Percentiles rank a stretch among this genome's conserved stretches.
These are phyloP conservation scores for Dysphania ambrosioides DNA, from an alignment of 148 eudicot genomes.

Conservation along the genomic window DNA sequence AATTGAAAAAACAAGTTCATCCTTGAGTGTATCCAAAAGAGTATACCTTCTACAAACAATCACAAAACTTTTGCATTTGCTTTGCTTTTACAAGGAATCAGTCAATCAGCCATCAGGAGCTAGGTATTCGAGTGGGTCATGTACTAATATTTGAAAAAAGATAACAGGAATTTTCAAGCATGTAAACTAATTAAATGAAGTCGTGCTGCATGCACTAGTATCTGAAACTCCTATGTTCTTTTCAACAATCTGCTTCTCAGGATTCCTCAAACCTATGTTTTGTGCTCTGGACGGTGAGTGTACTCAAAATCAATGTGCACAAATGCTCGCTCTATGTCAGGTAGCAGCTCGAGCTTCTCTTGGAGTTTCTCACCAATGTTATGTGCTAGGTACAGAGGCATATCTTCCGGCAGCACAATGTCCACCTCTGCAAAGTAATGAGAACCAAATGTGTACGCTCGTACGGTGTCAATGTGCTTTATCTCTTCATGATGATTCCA, in stretches of 20 bases:
- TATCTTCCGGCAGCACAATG: slow-evolving; percentile 61
- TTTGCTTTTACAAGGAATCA: not conserved
- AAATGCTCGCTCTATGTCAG: slow-evolving; percentile 74
- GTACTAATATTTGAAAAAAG: not conserved
- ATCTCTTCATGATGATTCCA: slow-evolving; percentile 76
- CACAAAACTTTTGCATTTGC: too few relatives aligned
- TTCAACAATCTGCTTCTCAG: not conserved
- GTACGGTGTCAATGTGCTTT: slow-evolving; percentile 64
- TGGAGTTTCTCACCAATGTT: slow-evolving; percentile 75
- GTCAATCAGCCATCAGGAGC: not conserved
- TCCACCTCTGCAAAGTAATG: slow-evolving; percentile 79
- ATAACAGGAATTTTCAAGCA: not conserved
- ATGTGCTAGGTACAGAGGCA: slow-evolving; percentile 58
- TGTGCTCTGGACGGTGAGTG: slow-evolving; percentile 68
- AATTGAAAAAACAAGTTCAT: too few relatives aligned
- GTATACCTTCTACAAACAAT: too few relatives aligned
- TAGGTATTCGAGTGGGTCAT: not conserved
- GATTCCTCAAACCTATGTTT: slow-evolving; percentile 22
- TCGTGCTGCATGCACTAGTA: not conserved
- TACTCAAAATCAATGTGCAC: slow-evolving; percentile 74
- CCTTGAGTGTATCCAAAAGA: too few relatives aligned
- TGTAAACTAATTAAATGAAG: not conserved
- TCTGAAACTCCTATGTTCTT: not conserved
- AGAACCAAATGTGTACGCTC: slow-evolving; percentile 72
- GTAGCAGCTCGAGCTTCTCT: slow-evolving; percentile 67